Evolutionary conservation across 1,284 basidiomycete species (phyloP).

Genomic region (Trametes pubescens): DNA sequence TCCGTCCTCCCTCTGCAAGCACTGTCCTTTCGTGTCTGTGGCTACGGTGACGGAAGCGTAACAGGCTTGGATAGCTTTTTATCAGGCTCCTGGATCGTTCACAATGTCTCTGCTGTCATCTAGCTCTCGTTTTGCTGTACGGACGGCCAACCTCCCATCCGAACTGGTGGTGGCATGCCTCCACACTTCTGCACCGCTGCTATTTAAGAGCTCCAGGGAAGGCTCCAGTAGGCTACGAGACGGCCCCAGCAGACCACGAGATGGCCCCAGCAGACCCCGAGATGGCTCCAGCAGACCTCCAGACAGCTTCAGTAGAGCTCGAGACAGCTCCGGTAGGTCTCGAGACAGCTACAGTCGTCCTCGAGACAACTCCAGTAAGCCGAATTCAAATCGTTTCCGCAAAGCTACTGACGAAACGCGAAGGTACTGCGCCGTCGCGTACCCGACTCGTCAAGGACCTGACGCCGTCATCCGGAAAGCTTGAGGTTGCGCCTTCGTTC

Average conservation of each 20-base stretch:
- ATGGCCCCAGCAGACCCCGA: too few relatives aligned
- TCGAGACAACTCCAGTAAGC: conserved; percentile 16
- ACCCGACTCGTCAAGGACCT: conserved; percentile 49
- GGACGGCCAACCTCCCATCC: conserved; percentile 20
- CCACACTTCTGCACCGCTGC: conserved; percentile 29
- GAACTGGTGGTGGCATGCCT: conserved; percentile 35
- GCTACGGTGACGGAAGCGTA: background rate
- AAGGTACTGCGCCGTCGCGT: conserved; percentile 40
- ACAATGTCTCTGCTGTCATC: conserved; percentile 26
- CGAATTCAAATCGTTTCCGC: background rate
- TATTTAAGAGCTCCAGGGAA: conserved; percentile 2
- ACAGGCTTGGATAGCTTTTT: background rate
- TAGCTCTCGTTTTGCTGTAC: conserved; percentile 15
- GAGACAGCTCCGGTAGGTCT: too few relatives aligned
- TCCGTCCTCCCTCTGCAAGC: background rate
- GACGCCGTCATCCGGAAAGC: conserved; percentile 37
- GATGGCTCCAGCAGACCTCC: too few relatives aligned
- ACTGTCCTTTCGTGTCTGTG: too few relatives aligned
- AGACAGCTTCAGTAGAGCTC: too few relatives aligned
- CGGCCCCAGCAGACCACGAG: too few relatives aligned
- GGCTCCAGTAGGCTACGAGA: conserved; percentile 15
- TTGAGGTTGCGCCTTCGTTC: conserved; percentile 44
- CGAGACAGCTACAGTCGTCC: too few relatives aligned
- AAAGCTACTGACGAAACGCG: background rate
- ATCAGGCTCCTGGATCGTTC: background rate